These are phyloP conservation scores for Penicillium atrosanguineum DNA, from an alignment of 495 filamentous ascomycete species.

Conservation along the genomic window DNA sequence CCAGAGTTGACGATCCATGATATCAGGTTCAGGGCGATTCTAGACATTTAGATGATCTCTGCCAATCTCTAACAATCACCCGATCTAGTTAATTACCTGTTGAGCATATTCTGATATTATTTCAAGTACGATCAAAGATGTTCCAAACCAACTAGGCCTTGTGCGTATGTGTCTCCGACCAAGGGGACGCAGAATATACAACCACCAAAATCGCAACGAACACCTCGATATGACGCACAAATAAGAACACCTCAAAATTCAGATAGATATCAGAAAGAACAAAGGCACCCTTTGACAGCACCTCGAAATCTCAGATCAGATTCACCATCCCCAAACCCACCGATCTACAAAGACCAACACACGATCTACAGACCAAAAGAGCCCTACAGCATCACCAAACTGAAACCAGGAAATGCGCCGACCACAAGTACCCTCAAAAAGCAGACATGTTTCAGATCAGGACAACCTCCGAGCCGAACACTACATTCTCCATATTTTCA, in stretches of 20 bases:
- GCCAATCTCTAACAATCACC: no score
- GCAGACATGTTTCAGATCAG: background rate
- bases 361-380: background rate
- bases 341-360: no score
- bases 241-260: background rate
- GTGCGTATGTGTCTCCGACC: background rate
- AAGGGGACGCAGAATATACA: background rate
- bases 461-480: no score
- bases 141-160: no score
- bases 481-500: background rate
- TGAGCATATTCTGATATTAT: background rate
- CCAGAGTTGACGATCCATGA: no score
- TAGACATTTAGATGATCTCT: no score
- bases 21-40: no score
- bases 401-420: background rate
- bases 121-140: background rate
- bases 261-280: background rate
- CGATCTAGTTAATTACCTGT: no score
- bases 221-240: background rate
- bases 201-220: background rate
- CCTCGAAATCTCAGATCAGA: background rate
- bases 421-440: background rate
- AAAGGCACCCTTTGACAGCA: background rate
- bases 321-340: background rate
- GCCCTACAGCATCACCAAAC: background rate